Evolutionary conservation across 2,329 filamentous ascomycete genomes (phyloP).

Genomic region (Phialocephala subalpina): DNA sequence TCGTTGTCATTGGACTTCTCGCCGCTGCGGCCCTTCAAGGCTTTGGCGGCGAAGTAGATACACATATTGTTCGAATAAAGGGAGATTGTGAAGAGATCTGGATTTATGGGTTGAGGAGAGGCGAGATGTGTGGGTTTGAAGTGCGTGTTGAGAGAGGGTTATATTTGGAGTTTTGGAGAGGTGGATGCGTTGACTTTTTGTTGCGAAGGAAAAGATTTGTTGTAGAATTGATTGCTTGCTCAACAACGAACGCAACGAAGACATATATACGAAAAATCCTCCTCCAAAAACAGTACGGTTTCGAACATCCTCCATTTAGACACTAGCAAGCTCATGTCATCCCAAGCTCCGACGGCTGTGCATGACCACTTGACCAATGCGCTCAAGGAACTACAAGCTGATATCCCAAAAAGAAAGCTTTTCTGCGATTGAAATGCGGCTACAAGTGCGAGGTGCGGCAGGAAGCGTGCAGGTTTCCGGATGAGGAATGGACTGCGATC

Average conservation of each 20-base stretch:
- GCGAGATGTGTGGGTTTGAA: background rate
- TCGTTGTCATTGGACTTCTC: background rate
- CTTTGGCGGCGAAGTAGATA: background rate
- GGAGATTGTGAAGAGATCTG: background rate
- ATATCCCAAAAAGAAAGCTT: background rate
- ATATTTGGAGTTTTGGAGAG: background rate
- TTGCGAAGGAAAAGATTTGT: background rate
- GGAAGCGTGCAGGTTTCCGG: constrained; percentile 10
- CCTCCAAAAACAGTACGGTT: no score
- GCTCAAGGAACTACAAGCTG: background rate
- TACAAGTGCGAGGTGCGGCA: background rate
- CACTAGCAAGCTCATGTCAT: no score
- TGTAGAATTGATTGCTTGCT: no score
- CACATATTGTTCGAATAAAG: background rate
- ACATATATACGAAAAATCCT: constrained; percentile 2
- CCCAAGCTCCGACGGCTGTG: background rate
- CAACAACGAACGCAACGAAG: background rate
- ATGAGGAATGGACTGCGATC: constrained; percentile 6
- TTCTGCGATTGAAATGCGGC: background rate
- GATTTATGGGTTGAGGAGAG: background rate
- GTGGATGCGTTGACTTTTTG: background rate
- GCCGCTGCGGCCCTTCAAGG: background rate
- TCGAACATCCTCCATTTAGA: no score
- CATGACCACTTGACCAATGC: background rate
- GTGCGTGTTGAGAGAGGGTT: background rate